Evolutionary conservation across 106 monocot genomes (phyloP).

Genomic region (Platanthera guangdongensis): DNA sequence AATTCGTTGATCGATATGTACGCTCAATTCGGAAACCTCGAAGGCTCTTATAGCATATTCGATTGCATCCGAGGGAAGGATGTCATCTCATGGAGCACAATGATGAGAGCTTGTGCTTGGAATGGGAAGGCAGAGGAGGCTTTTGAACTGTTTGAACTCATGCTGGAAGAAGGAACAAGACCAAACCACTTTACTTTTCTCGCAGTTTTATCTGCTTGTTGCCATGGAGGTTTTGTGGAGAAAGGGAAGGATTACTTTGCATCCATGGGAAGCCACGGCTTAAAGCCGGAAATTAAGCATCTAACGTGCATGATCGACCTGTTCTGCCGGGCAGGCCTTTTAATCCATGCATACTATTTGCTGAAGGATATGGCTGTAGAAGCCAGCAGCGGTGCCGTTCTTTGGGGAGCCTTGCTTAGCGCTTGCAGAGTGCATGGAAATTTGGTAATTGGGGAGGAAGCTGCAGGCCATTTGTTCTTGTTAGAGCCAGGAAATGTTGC

Average conservation of each 20-base stretch:
- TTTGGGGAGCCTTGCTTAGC: constrained; percentile 64
- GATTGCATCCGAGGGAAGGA: constrained; percentile 36
- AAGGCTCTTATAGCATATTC: constrained; percentile 34
- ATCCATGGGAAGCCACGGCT: constrained; percentile 43
- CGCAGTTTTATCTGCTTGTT: constrained; percentile 51
- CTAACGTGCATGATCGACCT: constrained; percentile 49
- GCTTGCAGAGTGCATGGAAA: constrained; percentile 45
- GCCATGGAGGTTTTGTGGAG: constrained; percentile 53
- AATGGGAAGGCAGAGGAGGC: constrained; percentile 38
- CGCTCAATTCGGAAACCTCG: constrained; percentile 39
- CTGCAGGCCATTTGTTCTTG: constrained; percentile 26
- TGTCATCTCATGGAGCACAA: constrained; percentile 71
- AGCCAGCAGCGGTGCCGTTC: constrained; percentile 4
- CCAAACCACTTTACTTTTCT: constrained; percentile 69
- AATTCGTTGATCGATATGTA: constrained; percentile 71
- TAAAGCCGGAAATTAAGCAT: constrained; percentile 46
- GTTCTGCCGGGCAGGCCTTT: constrained; percentile 40
- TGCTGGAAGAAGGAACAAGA: constrained; percentile 26
- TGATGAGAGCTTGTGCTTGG: constrained; percentile 58
- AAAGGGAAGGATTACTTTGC: constrained; percentile 32
- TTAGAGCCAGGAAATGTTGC: constrained; percentile 56
- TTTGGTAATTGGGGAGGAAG: constrained; percentile 35
- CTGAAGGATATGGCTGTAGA: constrained; percentile 13
- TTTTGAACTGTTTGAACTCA: constrained; percentile 35
- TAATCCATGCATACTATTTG: constrained; percentile 34